A percentile compares a stretch with the other conserved stretches of the same genome.
These are phyloP conservation scores for Metroxylon sagu DNA, from an alignment of 176 grass and related monocot genomes.

Conservation along the genomic window DNA sequence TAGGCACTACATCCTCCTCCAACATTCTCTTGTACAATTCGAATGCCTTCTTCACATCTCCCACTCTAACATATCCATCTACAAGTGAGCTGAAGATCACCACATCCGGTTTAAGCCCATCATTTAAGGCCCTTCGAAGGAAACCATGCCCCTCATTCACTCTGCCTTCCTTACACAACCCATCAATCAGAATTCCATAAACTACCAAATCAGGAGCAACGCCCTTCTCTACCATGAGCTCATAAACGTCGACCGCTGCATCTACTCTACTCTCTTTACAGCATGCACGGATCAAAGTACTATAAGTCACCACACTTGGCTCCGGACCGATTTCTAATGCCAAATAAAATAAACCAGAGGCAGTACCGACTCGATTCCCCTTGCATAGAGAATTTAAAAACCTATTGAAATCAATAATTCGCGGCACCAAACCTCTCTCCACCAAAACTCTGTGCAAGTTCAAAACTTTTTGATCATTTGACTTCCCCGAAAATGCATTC, in stretches of 20 bases:
- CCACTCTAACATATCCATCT: too few species aligned
- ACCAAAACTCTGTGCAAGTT: not conserved
- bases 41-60: not conserved
- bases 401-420: not conserved
- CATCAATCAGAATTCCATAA: slow-evolving; percentile 13
- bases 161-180: slow-evolving; percentile 13
- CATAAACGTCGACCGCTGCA: not conserved
- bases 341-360: slow-evolving; percentile 7
- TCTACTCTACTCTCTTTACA: slow-evolving; percentile 8
- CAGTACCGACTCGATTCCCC: not conserved
- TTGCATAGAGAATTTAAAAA: slow-evolving; percentile 5
- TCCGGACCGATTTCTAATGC: slow-evolving; percentile 8
- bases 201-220: slow-evolving; percentile 14
- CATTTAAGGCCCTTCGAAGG: too few species aligned
- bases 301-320: slow-evolving; percentile 5
- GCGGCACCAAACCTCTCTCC: not conserved
- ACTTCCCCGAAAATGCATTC: not conserved
- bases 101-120: too few species aligned
- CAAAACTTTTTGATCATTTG: not conserved
- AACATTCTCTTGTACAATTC: slow-evolving; percentile 15
- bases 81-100: too few species aligned
- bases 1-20: slow-evolving; percentile 1
- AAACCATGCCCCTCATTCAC: slow-evolving; percentile 3
- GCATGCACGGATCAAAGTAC: slow-evolving; percentile 10
- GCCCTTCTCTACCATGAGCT: slow-evolving; percentile 12